phyloP scores from a whole-genome alignment of 2,329 filamentous ascomycete genomes.

The Cladosporium velox region DNA sequence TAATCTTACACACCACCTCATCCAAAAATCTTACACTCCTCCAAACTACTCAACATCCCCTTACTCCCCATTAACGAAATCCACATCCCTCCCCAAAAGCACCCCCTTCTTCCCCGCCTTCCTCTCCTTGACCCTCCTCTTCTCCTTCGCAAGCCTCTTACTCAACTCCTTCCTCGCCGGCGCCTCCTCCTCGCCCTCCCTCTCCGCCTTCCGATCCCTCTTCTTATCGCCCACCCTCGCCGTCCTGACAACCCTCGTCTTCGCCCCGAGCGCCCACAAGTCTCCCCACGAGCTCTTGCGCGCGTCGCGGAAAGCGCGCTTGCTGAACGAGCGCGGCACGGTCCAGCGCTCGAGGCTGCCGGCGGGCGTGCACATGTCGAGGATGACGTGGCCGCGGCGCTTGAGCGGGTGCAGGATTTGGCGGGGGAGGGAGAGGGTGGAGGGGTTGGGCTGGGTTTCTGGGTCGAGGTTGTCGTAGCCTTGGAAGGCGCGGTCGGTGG shows the following conservation, averaged over 20 bases:
- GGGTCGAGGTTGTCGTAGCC: slow-evolving; percentile 62
- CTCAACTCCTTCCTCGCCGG: slow-evolving; percentile 21
- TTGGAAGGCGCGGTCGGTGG: slow-evolving; percentile 67
- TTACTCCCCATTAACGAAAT: background rate
- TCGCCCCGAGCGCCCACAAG: slow-evolving; percentile 91
- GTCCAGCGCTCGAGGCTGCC: slow-evolving; percentile 92
- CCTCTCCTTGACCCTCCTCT: slow-evolving; percentile 41
- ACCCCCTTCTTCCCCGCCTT: slow-evolving; percentile 38
- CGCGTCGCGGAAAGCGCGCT: slow-evolving; percentile 85
- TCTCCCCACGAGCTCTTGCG: slow-evolving; percentile 91
- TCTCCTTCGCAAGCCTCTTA: slow-evolving; percentile 25
- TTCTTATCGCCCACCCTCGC: slow-evolving; percentile 40
- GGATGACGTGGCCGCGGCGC: slow-evolving; percentile 79
- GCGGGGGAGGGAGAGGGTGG: slow-evolving; percentile 72
- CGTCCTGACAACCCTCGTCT: slow-evolving; percentile 71
- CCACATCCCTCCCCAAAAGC: slow-evolving; percentile 25
- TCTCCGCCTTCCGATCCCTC: slow-evolving; percentile 21
- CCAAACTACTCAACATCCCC: background rate
- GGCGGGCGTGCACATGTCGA: slow-evolving; percentile 87
- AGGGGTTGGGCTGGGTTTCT: slow-evolving; percentile 22
- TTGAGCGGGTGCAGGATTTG: slow-evolving; percentile 81
- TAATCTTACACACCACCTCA: background rate
- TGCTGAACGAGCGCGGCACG: slow-evolving; percentile 77
- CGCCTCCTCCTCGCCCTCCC: slow-evolving; percentile 24
- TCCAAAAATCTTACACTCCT: background rate